Conservation (phyloP, 164 flowering plant genomes). For the Vitis cinerea region DNA sequence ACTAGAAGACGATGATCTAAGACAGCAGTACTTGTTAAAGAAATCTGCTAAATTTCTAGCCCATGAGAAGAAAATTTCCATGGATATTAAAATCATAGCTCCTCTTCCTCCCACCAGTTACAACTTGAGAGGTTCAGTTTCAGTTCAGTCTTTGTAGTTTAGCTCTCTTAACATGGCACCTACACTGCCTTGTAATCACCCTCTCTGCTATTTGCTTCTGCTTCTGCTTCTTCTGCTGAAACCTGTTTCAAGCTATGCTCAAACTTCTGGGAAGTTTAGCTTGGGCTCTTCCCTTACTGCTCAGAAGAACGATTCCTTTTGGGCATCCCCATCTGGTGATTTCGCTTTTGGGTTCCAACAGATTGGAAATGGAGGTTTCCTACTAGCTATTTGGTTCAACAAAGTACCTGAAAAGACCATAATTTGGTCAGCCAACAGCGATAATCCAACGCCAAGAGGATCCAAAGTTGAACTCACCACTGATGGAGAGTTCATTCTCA, state of each 20-base stretch:
- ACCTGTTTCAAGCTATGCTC: neutral
- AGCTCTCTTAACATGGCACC: too few species aligned
- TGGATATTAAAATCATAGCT: too few species aligned
- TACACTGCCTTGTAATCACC: too few species aligned
- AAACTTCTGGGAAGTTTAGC: constrained; percentile 5
- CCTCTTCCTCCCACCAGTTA: too few species aligned
- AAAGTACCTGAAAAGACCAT: constrained; percentile 31
- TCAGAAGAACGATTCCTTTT: neutral
- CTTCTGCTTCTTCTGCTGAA: neutral
- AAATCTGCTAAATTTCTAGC: too few species aligned
- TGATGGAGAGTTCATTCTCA: constrained; percentile 25
- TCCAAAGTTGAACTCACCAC: constrained; percentile 24
- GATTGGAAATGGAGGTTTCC: neutral
- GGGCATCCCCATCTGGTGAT: constrained; percentile 41
- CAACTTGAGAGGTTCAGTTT: too few species aligned
- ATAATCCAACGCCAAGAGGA: constrained; percentile 17
- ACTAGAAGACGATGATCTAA: too few species aligned
- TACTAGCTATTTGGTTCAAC: constrained; percentile 38
- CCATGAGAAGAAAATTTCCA: too few species aligned
- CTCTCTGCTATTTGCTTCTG: too few species aligned
- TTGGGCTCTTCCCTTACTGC: constrained; percentile 21
- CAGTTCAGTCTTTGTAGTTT: too few species aligned
- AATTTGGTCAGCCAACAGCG: constrained; percentile 33
- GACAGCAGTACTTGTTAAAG: too few species aligned
- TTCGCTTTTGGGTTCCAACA: constrained; percentile 42